These are phyloP conservation scores for Fusarium sp. DNA, from an alignment of 2,329 filamentous ascomycete species.

Conservation along the genomic window DNA sequence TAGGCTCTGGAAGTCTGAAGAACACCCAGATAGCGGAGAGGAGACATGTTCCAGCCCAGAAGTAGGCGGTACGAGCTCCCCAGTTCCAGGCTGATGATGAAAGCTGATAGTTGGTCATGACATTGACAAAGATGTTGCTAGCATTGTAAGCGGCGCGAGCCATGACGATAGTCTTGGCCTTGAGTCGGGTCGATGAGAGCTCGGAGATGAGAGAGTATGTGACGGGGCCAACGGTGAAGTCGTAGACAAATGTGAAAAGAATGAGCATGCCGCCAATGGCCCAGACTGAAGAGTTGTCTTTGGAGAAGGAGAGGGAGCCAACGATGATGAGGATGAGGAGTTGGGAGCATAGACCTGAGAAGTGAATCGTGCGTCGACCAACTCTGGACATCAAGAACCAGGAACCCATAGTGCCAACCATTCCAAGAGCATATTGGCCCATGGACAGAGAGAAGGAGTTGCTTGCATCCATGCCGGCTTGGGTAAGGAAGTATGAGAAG, in stretches of 20 bases:
- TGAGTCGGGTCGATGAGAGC: conserved; percentile 62
- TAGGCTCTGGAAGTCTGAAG: conserved; percentile 63
- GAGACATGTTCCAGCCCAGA: conserved; percentile 60
- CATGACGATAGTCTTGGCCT: conserved; percentile 64
- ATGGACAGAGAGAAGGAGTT: conserved; percentile 59
- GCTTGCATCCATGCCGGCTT: conserved; percentile 56
- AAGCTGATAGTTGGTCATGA: conserved; percentile 60
- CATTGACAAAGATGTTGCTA: conserved; percentile 60
- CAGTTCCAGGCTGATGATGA: conserved; percentile 58
- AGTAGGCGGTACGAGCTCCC: conserved; percentile 58
- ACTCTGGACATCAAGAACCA: conserved; percentile 61
- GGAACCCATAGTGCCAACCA: conserved; percentile 60
- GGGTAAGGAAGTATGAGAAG: conserved; percentile 57
- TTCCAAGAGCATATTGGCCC: conserved; percentile 60
- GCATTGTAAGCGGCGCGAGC: conserved; percentile 56
- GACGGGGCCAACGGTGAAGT: conserved; percentile 64
- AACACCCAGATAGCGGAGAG: conserved; percentile 60
- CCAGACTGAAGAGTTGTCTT: conserved; percentile 50
- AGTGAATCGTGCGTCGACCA: conserved; percentile 61
- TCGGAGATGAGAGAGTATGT: conserved; percentile 64
- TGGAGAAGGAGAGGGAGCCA: conserved; percentile 51
- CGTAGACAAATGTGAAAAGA: conserved; percentile 63
- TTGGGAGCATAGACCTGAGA: conserved; percentile 55
- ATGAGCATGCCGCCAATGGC: conserved; percentile 59
- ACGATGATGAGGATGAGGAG: conserved; percentile 53